Conservation (phyloP, 495 filamentous ascomycete genomes). For the Trichoderma gamsii region DNA sequence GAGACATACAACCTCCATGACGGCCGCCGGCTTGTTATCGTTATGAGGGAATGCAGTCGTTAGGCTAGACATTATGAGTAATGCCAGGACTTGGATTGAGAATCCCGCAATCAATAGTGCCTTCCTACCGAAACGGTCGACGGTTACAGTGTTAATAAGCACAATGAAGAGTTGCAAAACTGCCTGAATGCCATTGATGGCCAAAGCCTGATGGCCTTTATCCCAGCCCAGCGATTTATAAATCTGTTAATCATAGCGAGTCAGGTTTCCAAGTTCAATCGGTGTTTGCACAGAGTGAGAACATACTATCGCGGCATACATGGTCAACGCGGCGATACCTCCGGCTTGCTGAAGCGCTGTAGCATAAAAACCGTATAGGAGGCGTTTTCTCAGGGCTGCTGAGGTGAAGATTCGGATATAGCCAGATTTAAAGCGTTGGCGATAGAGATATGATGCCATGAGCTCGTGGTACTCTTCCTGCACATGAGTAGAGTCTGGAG, state of each 20-base stretch:
- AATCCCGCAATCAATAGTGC: neutral
- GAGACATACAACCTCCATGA: constrained; percentile 2
- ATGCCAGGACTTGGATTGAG: neutral
- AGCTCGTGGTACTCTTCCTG: neutral
- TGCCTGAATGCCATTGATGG: neutral
- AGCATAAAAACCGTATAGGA: neutral
- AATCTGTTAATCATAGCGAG: neutral
- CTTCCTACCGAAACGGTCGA: neutral
- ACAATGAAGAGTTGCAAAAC: neutral
- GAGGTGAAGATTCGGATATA: neutral
- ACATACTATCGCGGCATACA: neutral
- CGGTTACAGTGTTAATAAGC: neutral
- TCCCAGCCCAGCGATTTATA: neutral
- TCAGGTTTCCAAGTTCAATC: neutral
- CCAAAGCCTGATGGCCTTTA: neutral
- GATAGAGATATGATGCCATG: neutral
- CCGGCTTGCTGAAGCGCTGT: neutral
- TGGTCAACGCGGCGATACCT: neutral
- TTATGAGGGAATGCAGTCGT: neutral
- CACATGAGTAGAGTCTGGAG: neutral
- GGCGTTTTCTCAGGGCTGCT: neutral
- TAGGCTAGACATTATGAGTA: neutral
- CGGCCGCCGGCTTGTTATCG: neutral
- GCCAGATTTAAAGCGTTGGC: neutral
- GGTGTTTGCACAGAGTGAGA: neutral